Conservation (phyloP, 192 early-diverging fungal species). For the Entomortierella beljakovae region DNA sequence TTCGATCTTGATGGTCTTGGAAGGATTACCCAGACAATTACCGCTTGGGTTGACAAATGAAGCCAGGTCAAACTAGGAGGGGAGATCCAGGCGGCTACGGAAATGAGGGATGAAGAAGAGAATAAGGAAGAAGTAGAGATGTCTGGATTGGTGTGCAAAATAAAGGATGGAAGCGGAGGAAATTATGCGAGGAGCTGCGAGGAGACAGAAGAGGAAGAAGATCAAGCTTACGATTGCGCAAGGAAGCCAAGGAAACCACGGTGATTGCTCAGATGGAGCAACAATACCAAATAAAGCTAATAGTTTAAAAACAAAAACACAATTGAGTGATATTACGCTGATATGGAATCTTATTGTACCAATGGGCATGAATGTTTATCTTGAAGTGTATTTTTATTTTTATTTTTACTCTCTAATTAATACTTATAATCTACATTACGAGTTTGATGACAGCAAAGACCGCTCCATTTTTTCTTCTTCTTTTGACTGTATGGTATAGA, state of each 20-base stretch:
- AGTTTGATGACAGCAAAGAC: no score
- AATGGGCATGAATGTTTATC: no score
- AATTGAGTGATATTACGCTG: no score
- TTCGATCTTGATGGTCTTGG: conserved; percentile 48
- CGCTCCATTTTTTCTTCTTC: no score
- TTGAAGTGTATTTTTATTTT: no score
- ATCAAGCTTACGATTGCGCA: not conserved
- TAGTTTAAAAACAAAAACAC: not conserved
- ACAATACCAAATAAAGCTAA: not conserved
- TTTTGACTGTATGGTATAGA: no score
- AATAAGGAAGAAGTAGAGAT: not conserved
- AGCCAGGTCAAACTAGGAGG: not conserved
- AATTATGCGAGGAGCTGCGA: not conserved
- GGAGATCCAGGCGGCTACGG: not conserved
- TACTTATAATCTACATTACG: no score
- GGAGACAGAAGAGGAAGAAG: not conserved
- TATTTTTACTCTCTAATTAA: no score
- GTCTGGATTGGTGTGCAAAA: not conserved
- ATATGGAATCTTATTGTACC: no score
- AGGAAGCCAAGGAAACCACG: not conserved
- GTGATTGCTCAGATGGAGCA: not conserved
- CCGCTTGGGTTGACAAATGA: conserved; percentile 48
- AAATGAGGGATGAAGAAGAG: not conserved
- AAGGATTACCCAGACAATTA: conserved; percentile 38
- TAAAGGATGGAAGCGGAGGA: not conserved